A percentile compares a stretch with the other conserved stretches of the same genome.
Conservation (phyloP, 1,139 yeast species). For the Saccharomyces hybrid region DNA sequence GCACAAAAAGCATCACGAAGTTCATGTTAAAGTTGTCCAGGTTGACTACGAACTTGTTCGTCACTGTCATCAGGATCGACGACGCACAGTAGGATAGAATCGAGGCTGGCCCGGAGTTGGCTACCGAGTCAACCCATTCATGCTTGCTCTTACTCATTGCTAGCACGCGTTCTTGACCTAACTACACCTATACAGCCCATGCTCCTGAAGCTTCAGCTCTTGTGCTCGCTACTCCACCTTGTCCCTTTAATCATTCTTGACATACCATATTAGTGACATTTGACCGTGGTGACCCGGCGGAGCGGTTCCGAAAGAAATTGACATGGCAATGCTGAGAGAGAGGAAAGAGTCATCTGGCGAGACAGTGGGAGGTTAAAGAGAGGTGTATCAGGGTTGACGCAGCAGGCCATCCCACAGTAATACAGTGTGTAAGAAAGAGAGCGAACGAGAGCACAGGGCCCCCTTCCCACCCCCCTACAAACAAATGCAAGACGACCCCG, state of each 20-base stretch:
- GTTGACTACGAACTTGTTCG: slow-evolving; percentile 87
- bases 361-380: not conserved
- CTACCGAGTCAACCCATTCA: slow-evolving; percentile 30
- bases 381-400: not conserved
- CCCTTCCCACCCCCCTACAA: not conserved
- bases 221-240: not conserved
- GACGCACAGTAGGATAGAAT: slow-evolving; percentile 81
- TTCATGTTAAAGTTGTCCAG: slow-evolving; percentile 79
- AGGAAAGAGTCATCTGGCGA: not conserved
- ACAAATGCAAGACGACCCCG: slow-evolving; percentile 1
- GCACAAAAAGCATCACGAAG: slow-evolving; percentile 74
- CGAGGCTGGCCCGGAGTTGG: slow-evolving; percentile 78
- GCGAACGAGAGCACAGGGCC: not conserved
- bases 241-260: not conserved
- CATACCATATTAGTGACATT: not conserved
- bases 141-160: slow-evolving; percentile 19
- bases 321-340: slow-evolving; percentile 1
- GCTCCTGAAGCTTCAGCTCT: not conserved
- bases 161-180: slow-evolving; percentile 1
- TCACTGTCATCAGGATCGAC: slow-evolving; percentile 90
- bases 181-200: not conserved
- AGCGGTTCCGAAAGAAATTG: not conserved
- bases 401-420: not conserved
- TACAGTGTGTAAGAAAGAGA: not conserved
- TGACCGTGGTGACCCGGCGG: not conserved